Percentiles rank a stretch among this genome's conserved stretches.
Conservation (phyloP, 1,139 yeast genomes). For the Saccharomyces hybrid region DNA sequence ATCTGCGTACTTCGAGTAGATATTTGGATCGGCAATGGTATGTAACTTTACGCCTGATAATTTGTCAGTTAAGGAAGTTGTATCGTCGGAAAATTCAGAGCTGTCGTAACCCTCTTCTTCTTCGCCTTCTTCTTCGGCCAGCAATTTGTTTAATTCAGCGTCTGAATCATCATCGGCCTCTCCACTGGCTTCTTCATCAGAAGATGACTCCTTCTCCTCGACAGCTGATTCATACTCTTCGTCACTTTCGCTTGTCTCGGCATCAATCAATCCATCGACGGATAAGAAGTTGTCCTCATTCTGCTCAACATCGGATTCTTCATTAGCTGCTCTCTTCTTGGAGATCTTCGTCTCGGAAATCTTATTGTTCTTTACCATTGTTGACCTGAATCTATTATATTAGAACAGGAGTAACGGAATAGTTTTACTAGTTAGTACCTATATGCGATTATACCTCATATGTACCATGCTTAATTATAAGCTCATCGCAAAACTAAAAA, state of each 20-base stretch:
- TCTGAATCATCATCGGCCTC: slow-evolving; percentile 37
- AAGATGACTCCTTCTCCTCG: slow-evolving; percentile 8
- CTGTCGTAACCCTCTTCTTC: slow-evolving; percentile 30
- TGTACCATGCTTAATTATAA: neutral
- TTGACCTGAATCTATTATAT: neutral
- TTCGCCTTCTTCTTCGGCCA: slow-evolving; percentile 43
- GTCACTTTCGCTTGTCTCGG: slow-evolving; percentile 21
- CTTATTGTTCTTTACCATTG: neutral
- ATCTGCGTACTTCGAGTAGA: slow-evolving; percentile 60
- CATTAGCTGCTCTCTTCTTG: slow-evolving; percentile 27
- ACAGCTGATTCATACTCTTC: slow-evolving; percentile 13
- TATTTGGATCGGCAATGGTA: slow-evolving; percentile 38
- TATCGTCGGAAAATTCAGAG: slow-evolving; percentile 33
- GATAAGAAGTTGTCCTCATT: slow-evolving; percentile 32
- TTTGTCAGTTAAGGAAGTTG: slow-evolving; percentile 47
- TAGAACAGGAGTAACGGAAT: neutral
- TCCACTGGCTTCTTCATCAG: slow-evolving; percentile 18
- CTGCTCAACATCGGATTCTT: slow-evolving; percentile 1
- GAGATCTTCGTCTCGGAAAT: neutral
- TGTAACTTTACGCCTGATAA: slow-evolving; percentile 47
- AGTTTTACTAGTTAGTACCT: neutral
- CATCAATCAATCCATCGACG: slow-evolving; percentile 36
- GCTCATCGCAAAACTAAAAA: neutral
- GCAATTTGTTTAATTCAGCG: slow-evolving; percentile 49
- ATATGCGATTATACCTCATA: neutral